These are phyloP conservation scores for Pichia sp. DNA, from an alignment of 1,139 yeast species.

Conservation along the genomic window DNA sequence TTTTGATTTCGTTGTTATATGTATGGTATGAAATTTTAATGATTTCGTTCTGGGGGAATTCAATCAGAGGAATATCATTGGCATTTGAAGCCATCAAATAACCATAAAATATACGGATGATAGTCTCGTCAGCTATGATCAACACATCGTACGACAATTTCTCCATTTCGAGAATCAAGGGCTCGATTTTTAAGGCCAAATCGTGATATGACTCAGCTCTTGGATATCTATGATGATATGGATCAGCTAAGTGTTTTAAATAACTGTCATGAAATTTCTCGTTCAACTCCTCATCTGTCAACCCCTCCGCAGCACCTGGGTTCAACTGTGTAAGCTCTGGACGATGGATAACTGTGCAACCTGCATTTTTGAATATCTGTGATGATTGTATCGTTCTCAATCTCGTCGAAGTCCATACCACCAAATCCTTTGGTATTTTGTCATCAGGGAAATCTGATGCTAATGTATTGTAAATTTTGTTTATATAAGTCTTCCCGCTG, in stretches of 20 bases:
- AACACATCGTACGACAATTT: conserved; percentile 83
- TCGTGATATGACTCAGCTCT: conserved; percentile 95
- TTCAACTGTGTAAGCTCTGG: conserved; percentile 83
- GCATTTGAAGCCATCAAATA: conserved; percentile 91
- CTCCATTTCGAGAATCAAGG: conserved; percentile 88
- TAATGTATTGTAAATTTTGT: conserved; percentile 39
- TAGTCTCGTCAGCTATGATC: conserved; percentile 90
- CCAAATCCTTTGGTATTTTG: conserved; percentile 47
- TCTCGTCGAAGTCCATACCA: conserved; percentile 92
- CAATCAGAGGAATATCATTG: conserved; percentile 73
- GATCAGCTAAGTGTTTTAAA: conserved; percentile 63
- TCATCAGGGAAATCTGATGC: conserved; percentile 36
- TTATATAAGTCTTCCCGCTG: conserved; percentile 54
- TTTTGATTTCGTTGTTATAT: conserved; percentile 68
- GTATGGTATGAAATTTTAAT: conserved; percentile 88
- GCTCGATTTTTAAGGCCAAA: conserved; percentile 90
- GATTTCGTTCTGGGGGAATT: conserved; percentile 76
- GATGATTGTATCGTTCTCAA: conserved; percentile 81
- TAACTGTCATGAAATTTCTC: conserved; percentile 65
- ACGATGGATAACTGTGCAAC: conserved; percentile 64
- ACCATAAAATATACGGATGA: conserved; percentile 84
- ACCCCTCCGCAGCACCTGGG: conserved; percentile 82
- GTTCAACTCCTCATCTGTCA: conserved; percentile 57
- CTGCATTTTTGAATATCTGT: conserved; percentile 53
- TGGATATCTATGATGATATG: conserved; percentile 89